Conservation (phyloP, 805 yeast genomes). For the Nakazawaea wyomingensis region DNA sequence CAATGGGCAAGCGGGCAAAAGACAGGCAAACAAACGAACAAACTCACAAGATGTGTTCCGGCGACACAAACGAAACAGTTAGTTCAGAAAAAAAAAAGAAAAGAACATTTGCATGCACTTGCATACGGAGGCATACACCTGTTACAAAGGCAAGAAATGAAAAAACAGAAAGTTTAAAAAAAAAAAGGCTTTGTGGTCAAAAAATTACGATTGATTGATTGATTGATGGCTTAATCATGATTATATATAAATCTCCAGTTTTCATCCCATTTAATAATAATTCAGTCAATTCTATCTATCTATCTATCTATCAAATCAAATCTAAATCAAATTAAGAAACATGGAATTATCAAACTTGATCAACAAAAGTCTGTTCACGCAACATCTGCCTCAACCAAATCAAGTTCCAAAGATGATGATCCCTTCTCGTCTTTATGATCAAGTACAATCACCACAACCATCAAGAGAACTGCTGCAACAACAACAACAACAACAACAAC, state of each 20-base stretch:
- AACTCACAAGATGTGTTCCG: too few species aligned
- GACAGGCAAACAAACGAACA: too few species aligned
- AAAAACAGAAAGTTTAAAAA: too few species aligned
- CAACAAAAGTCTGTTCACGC: neutral
- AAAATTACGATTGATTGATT: neutral
- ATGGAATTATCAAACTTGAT: slow-evolving; percentile 12
- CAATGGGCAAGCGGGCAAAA: too few species aligned
- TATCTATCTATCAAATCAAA: too few species aligned
- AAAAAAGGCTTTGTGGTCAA: neutral
- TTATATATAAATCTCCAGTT: neutral
- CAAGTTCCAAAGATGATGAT: neutral
- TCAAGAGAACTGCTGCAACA: neutral
- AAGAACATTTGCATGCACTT: neutral
- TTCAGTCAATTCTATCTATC: too few species aligned
- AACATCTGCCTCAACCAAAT: neutral
- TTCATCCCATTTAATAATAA: neutral
- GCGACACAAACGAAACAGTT: too few species aligned
- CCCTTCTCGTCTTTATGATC: neutral
- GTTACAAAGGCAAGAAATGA: neutral
- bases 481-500: slow-evolving; percentile 1
- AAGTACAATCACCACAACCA: neutral
- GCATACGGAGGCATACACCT: too few species aligned
- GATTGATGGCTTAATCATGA: neutral
- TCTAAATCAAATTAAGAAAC: too few species aligned
- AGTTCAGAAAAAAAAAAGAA: too few species aligned